Conservation (phyloP, 140 eudicot species). For the Senecio squalidus region DNA sequence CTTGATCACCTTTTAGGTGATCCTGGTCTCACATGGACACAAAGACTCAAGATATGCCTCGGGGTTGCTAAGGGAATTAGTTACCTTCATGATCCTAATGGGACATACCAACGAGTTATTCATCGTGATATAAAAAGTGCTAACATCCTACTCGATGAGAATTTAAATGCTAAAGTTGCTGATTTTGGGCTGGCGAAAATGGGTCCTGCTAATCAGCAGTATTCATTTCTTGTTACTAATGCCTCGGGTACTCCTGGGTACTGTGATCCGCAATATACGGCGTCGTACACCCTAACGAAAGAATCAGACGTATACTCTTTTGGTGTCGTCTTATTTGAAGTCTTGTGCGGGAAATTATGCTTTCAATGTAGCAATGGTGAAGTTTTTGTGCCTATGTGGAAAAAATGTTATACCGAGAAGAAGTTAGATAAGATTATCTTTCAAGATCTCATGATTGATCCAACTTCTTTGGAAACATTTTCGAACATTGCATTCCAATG, state of each 20-base stretch:
- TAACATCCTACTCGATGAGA: slow-evolving; percentile 8
- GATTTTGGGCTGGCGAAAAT: slow-evolving; percentile 9
- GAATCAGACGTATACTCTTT: slow-evolving; percentile 11
- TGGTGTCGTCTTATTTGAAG: slow-evolving; percentile 19
- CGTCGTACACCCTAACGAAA: not conserved
- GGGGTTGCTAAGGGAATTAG: slow-evolving; percentile 2
- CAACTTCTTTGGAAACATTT: not conserved
- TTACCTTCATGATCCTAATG: slow-evolving; percentile 15
- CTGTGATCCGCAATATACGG: slow-evolving; percentile 1
- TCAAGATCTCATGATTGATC: not conserved
- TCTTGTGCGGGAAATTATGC: slow-evolving; percentile 16
- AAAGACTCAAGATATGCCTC: slow-evolving; percentile 6
- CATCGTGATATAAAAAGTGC: slow-evolving; percentile 13
- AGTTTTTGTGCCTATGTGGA: slow-evolving; percentile 8
- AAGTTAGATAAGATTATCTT: slow-evolving; percentile 11
- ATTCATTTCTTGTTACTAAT: not conserved
- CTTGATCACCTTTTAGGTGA: not conserved
- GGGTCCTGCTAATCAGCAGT: slow-evolving; percentile 9
- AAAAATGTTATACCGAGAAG: not conserved
- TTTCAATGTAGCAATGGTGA: not conserved
- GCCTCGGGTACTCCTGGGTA: not conserved
- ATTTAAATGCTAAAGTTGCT: slow-evolving; percentile 8
- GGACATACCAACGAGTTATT: slow-evolving; percentile 7
- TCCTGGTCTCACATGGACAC: not conserved
- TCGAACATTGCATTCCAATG: slow-evolving; percentile 18